Base-by-base conservation (phyloP, 495 filamentous ascomycete species). In the Cercophora newfieldiana region DNA sequence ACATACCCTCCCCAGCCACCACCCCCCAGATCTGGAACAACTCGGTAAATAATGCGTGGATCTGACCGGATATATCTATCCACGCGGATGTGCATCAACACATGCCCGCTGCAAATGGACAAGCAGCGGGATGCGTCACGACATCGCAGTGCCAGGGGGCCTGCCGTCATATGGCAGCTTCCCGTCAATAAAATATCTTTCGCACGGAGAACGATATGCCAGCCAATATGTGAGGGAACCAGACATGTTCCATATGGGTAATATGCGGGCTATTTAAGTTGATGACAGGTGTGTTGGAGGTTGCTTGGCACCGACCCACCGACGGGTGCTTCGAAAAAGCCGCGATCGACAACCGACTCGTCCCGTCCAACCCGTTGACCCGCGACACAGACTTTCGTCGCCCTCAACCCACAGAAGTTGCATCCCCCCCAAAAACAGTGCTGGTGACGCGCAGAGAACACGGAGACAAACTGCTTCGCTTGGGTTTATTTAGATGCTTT, bases 211-310 rank as follows among this genome's bases (percentile, higher is more conserved):
- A 60, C 21, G 30, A 60, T 51, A 65, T 65, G 63, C 63, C 63
- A 65, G 63, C 54, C 44, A 58, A 59, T 65, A 59, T 65, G 53
- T 29, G 28, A 16, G 58, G 50, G 18, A 31, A 33, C 50, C 31
- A 30, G 24, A 53, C 57, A 33, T 18, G 31, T 55, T 57, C 66
- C 54, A 59, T 67, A 67, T 67, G 66, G 61, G 59, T 67, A 67
- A 67, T 64, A 57, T 64, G 66, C 60, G 66, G 65, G 59, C 50
- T 66, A 61, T 61, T 67, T 55, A 53, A 30, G 51, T 59, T 67
- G 60, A 64, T 63, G 28, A 51, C 19, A 24, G 50, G 58, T 55
- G 30, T 55, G 48, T 37, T 65, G 55, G 26, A 61, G 44, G 19
- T 49, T n/a, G 21, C 58, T 60, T 60, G 58, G 58, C 58, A 37